phyloP scores from a whole-genome alignment of 306 rosid genomes.

The Trifolium dubium region DNA sequence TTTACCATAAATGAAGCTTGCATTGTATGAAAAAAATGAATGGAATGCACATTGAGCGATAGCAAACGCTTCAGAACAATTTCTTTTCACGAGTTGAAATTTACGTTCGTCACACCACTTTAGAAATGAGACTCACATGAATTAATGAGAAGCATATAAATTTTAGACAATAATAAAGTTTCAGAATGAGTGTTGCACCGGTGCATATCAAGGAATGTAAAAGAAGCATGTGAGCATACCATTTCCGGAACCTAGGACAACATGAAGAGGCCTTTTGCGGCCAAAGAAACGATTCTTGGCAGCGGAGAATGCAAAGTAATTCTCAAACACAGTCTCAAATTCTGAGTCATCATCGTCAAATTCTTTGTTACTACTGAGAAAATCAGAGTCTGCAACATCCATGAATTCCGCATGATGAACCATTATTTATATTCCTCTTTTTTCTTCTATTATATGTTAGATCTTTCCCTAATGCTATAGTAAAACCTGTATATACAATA shows the following conservation, averaged over 20 bases:
- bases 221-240: constrained; percentile 42
- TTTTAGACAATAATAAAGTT: neutral
- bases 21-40: constrained; percentile 20
- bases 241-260: constrained; percentile 59
- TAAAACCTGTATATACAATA: constrained; percentile 29
- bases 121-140: neutral
- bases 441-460: constrained; percentile 7
- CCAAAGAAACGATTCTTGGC: constrained; percentile 60
- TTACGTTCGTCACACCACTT: neutral
- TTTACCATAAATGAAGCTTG: constrained; percentile 12
- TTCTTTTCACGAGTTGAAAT: neutral
- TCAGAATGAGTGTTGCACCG: neutral
- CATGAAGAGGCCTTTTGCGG: constrained; percentile 61
- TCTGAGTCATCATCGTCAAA: constrained; percentile 47
- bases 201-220: neutral
- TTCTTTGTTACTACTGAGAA: constrained; percentile 45
- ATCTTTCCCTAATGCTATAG: constrained; percentile 23
- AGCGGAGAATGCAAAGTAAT: constrained; percentile 44
- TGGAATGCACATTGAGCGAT: neutral
- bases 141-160: neutral
- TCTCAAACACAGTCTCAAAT: constrained; percentile 57
- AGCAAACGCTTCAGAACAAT: neutral
- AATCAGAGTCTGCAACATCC: constrained; percentile 62
- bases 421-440: constrained; percentile 41
- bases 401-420: constrained; percentile 38